Percentiles rank a stretch among this genome's conserved stretches.
Conservation (phyloP, 106 monocot species). For the Dendrobium chrysotoxum region DNA sequence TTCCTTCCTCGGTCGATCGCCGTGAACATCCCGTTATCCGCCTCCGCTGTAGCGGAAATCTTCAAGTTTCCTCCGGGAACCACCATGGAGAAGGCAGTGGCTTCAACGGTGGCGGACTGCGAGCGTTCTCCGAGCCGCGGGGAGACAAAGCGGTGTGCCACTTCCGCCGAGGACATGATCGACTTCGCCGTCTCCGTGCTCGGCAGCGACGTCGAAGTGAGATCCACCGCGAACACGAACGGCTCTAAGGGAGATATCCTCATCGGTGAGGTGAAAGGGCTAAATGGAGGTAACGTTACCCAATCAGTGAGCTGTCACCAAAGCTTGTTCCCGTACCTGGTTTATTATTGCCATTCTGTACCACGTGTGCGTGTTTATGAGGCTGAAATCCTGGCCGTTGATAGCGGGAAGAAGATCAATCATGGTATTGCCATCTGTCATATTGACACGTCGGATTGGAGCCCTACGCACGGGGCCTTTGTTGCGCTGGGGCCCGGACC, state of each 20-base stretch:
- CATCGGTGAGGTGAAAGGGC: conserved; percentile 28
- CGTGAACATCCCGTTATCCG: conserved; percentile 47
- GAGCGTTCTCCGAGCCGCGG: conserved; percentile 73
- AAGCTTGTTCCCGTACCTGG: conserved; percentile 41
- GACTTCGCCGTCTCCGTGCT: conserved; percentile 56
- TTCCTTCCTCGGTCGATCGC: conserved; percentile 75
- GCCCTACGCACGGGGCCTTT: conserved; percentile 48
- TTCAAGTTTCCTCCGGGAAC: conserved; percentile 44
- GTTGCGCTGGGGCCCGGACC: conserved; percentile 51
- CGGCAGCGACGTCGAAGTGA: conserved; percentile 14
- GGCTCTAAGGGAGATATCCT: conserved; percentile 3
- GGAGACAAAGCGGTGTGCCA: conserved; percentile 80
- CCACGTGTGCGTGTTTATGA: conserved; percentile 20
- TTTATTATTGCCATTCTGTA: conserved; percentile 59
- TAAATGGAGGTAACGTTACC: conserved; percentile 59
- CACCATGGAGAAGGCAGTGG: conserved; percentile 54
- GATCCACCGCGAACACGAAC: conserved; percentile 32
- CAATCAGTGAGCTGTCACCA: conserved; percentile 59
- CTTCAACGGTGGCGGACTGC: conserved; percentile 65
- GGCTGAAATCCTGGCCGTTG: conserved; percentile 32
- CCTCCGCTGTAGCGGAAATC: conserved; percentile 22
- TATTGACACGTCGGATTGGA: conserved; percentile 36
- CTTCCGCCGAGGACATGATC: conserved; percentile 80
- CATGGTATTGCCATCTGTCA: conserved; percentile 66
- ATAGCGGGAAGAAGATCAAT: conserved; percentile 28